Evolutionary conservation across 2,329 filamentous ascomycete genomes (phyloP).

Genomic region (Cladophialophora chaetospira): DNA sequence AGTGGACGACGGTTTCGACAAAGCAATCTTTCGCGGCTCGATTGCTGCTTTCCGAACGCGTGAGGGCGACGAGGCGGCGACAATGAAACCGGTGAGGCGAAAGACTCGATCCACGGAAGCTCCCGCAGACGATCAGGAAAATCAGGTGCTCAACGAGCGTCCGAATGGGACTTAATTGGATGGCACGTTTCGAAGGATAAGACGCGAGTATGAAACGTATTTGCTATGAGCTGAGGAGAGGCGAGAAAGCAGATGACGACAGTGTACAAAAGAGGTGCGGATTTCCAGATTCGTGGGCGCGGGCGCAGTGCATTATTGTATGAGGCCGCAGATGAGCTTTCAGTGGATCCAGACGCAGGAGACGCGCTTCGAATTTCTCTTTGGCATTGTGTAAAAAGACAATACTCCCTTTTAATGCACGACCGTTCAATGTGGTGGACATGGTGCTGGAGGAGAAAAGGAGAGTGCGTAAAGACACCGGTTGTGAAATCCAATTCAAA

Average conservation of each 20-base stretch:
- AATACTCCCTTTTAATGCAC: slow-evolving; percentile 27
- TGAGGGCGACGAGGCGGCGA: slow-evolving; percentile 5
- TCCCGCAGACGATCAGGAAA: not conserved
- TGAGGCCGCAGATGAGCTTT: not conserved
- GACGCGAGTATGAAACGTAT: not conserved
- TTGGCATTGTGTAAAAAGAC: slow-evolving; percentile 26
- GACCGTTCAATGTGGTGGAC: slow-evolving; percentile 13
- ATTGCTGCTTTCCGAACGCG: not conserved
- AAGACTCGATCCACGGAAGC: not conserved
- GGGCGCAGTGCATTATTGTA: not conserved
- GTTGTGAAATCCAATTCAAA: not conserved
- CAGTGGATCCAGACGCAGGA: not conserved
- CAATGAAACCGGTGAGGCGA: not conserved
- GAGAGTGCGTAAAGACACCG: not conserved
- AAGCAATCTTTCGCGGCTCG: slow-evolving; percentile 13
- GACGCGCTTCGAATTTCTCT: not conserved
- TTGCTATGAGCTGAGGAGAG: not conserved
- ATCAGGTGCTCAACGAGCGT: not conserved
- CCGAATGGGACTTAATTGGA: not conserved
- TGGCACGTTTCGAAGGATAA: not conserved
- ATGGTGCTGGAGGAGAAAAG: not conserved
- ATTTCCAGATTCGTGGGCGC: not conserved
- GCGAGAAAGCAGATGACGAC: not conserved
- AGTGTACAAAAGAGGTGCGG: not conserved
- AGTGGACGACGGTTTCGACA: slow-evolving; percentile 21